Evolutionary conservation across 2,329 filamentous ascomycete genomes (phyloP).

Genomic region (Sporothrix euskadiensis): DNA sequence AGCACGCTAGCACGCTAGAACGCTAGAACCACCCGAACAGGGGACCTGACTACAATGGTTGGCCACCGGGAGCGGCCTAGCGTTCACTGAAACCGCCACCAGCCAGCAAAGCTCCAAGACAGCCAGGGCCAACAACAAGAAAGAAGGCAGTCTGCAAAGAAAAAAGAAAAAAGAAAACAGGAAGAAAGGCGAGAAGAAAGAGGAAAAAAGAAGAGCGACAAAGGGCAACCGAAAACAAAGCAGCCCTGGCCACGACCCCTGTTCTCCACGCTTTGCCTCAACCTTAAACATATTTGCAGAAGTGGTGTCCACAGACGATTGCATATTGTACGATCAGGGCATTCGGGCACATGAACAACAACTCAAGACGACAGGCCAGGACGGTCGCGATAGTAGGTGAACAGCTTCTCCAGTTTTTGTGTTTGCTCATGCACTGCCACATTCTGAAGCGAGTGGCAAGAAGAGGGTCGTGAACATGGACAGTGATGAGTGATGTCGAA

Average conservation of each 20-base stretch:
- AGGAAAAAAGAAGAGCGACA: not conserved
- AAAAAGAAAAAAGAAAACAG: constrained; percentile 3
- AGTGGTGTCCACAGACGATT: not conserved
- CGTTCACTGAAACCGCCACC: not conserved
- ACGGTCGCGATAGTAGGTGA: not conserved
- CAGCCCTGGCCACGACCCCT: not conserved
- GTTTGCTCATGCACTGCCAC: not conserved
- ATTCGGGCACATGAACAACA: not conserved
- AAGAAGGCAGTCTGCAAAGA: not conserved
- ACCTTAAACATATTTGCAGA: constrained; percentile 13
- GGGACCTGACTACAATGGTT: not conserved
- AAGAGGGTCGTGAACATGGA: not conserved
- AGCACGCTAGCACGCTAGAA: not conserved
- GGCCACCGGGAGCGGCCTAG: constrained; percentile 8
- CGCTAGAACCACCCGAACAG: not conserved
- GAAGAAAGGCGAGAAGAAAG: not conserved
- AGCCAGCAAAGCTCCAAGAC: not conserved
- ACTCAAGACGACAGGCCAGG: constrained; percentile 8
- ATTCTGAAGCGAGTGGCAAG: not conserved
- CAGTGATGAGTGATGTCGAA: not conserved
- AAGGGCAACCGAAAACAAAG: not conserved
- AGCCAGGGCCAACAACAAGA: not conserved
- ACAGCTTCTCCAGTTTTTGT: not conserved
- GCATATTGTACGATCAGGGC: not conserved
- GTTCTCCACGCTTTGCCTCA: not conserved